Conservation (phyloP, 257 asterid genomes). For the Pogostemon cablin region DNA sequence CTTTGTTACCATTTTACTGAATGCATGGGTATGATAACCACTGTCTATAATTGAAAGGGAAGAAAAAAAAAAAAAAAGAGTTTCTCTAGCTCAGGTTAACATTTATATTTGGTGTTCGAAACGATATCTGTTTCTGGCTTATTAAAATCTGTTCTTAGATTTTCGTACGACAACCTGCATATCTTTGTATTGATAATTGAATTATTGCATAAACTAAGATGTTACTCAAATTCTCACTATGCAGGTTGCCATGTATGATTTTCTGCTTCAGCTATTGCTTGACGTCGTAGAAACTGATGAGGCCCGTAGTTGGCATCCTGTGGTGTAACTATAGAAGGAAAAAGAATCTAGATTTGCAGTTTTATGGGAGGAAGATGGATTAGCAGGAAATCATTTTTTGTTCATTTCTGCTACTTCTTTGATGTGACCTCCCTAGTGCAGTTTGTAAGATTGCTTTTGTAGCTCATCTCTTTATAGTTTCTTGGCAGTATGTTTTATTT, state of each 20-base stretch:
- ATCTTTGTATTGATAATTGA: neutral
- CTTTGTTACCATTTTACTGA: slow-evolving; percentile 1
- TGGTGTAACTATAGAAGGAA: slow-evolving; percentile 25
- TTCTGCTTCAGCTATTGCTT: slow-evolving; percentile 35
- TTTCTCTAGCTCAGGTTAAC: slow-evolving; percentile 13
- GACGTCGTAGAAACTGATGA: slow-evolving; percentile 9
- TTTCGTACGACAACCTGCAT: neutral
- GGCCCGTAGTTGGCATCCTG: slow-evolving; percentile 20
- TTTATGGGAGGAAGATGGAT: slow-evolving; percentile 34
- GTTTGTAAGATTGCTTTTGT: slow-evolving; percentile 23
- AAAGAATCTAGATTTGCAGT: slow-evolving; percentile 16
- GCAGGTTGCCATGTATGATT: slow-evolving; percentile 46
- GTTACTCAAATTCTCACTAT: neutral
- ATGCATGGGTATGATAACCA: neutral
- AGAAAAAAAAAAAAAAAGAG: too few species aligned
- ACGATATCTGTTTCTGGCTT: neutral
- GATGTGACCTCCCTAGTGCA: slow-evolving; percentile 30
- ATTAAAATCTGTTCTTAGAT: neutral
- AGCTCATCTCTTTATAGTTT: slow-evolving; percentile 6
- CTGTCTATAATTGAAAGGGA: too few species aligned
- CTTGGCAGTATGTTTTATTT: neutral
- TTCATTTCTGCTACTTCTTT: slow-evolving; percentile 54
- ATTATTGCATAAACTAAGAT: slow-evolving; percentile 24
- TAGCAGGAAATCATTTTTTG: slow-evolving; percentile 45
- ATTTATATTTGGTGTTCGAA: neutral